Evolutionary conservation across 164 flowering plant genomes (phyloP).

Genomic region (Chimonanthus praecox): DNA sequence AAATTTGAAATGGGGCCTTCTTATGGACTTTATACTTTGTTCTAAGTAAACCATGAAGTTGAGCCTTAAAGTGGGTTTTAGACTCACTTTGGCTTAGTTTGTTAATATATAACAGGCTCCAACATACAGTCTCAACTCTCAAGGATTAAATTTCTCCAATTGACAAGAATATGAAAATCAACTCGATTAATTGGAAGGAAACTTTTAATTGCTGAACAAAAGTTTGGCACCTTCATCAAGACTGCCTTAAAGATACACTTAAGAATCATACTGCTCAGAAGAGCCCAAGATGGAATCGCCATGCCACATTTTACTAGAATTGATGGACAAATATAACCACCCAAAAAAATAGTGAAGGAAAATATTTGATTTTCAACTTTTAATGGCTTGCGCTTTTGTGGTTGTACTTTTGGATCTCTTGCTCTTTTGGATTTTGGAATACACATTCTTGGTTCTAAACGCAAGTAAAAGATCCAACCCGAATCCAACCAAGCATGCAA

Average conservation of each 20-base stretch:
- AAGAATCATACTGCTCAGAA: neutral
- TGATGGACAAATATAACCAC: neutral
- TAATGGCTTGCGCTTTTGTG: neutral
- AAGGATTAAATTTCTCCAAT: no score
- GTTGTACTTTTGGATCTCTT: conserved; percentile 27
- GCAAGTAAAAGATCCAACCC: conserved; percentile 55
- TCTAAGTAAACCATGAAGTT: no score
- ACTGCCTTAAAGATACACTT: neutral
- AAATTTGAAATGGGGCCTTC: no score
- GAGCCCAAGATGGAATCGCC: neutral
- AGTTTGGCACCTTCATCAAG: no score
- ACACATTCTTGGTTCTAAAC: conserved; percentile 49
- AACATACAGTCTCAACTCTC: neutral
- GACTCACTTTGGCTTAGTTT: no score
- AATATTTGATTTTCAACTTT: conserved; percentile 2
- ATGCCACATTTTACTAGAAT: no score
- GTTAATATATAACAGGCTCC: neutral
- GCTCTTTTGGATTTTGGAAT: conserved; percentile 42
- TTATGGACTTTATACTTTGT: no score
- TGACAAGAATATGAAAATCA: neutral
- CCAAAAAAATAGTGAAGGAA: neutral
- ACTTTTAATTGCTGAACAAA: no score
- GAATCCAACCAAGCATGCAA: conserved; percentile 61
- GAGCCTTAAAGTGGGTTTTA: no score
- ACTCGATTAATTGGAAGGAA: neutral